Base-by-base conservation (phyloP, 345 rosid species). In the Citrus sp. region DNA sequence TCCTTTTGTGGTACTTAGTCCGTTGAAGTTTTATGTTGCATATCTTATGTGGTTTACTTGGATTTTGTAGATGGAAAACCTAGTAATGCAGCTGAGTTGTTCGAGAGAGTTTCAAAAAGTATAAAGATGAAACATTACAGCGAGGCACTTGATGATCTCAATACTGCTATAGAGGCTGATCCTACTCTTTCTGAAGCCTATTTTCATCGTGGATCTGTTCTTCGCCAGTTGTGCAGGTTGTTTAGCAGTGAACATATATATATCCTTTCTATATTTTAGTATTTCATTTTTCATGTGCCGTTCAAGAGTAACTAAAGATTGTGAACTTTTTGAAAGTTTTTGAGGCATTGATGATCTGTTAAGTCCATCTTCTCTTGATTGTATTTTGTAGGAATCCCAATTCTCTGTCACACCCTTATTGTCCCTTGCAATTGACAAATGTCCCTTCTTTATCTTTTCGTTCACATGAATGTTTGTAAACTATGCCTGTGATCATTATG, bases 211-310 rank as follows among this genome's bases (percentile, higher is more conserved):
- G 98, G 96, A 21, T 88, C 96, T n/a, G 76, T 91, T 80, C 93
- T 91, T 64, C 97, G 98, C 81, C 94, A 87, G 73, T 79, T 93
- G 77, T 97, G 99, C 98, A 91, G 99, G 99, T 96, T 72, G 16
- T 14, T 37, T 8, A 35, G 24, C 40, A 7, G 27, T 67, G 28
- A 60, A 62, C 27, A 55, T 56, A 25, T 76, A 13, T 10, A 5
- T 62, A 8, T 62, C 22, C 19, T 76, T 42, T 7, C 4, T 12
- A 16, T 46, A 12, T 10, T 19, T 67, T 14, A 40, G 13, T 10
- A 54, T 10, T 63, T 51, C 3, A 4, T 55, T 37, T 3, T 24
- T 19, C 35, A n/a, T 1, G 5, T 37, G 56, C 37, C 3, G 0
- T 18, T 35, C 18, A 64, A 10, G 34, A 21, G 63, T 13, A 30